Evolutionary conservation across 305 asterid genomes (phyloP).

Genomic region (Solanum chacoense): DNA sequence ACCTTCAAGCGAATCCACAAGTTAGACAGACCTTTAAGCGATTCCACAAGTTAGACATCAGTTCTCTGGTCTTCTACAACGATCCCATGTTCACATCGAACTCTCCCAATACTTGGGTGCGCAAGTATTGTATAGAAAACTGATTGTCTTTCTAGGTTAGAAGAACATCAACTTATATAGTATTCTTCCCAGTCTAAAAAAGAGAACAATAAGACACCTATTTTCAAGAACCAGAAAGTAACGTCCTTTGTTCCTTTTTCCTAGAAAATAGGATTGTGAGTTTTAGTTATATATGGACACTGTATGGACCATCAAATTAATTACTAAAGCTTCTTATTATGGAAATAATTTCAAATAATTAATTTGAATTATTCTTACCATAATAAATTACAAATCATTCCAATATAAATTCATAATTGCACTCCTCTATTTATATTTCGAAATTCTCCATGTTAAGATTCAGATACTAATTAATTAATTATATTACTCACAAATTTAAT

Average conservation of each 20-base stretch:
- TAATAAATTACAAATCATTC: neutral
- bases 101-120: neutral
- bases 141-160: neutral
- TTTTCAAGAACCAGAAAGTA: neutral
- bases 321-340: too few relatives aligned
- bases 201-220: neutral
- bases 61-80: neutral
- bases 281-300: neutral
- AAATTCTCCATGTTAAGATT: too few relatives aligned
- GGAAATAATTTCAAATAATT: neutral
- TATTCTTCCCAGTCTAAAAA: neutral
- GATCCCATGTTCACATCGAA: too few relatives aligned
- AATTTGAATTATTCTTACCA: too few relatives aligned
- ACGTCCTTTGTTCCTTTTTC: neutral
- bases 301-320: neutral
- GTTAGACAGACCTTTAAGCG: neutral
- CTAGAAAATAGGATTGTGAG: neutral
- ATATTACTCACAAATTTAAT: too few relatives aligned
- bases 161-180: neutral
- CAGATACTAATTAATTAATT: neutral
- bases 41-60: neutral
- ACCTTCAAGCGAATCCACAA: neutral
- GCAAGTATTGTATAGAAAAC: neutral
- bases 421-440: neutral
- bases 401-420: neutral